Percentiles rank a stretch among this genome's conserved stretches.
Conservation (phyloP, 1,284 basidiomycete genomes). For the Exobasidium cylindrosporum region DNA sequence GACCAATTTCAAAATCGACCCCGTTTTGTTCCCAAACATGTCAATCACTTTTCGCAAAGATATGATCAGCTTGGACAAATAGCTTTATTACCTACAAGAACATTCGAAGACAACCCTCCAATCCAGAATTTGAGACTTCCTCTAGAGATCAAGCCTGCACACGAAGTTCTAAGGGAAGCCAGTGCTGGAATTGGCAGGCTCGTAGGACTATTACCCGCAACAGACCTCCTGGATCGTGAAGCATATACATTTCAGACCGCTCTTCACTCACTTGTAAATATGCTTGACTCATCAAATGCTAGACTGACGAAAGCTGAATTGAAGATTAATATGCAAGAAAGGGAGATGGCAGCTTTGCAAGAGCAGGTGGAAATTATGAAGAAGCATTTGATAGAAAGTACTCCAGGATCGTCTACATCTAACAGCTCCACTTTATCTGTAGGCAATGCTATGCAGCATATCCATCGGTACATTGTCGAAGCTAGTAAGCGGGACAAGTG, state of each 20-base stretch:
- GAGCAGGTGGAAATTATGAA: neutral
- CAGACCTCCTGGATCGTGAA: neutral
- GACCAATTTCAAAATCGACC: neutral
- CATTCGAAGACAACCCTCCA: too few relatives aligned
- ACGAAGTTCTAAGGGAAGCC: neutral
- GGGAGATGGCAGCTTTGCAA: neutral
- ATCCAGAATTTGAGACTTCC: too few relatives aligned
- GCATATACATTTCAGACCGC: neutral
- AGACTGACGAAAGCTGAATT: neutral
- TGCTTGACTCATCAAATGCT: neutral
- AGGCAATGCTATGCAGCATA: neutral
- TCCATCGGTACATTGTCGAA: neutral
- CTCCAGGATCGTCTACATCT: neutral
- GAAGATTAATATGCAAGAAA: neutral
- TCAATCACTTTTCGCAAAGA: neutral
- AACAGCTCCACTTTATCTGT: neutral
- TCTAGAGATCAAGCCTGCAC: too few relatives aligned
- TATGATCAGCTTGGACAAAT: neutral
- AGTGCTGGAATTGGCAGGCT: conserved; percentile 8
- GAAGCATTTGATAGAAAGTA: neutral
- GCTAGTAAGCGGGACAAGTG: neutral
- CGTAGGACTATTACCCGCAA: conserved; percentile 6
- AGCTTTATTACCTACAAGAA: neutral
- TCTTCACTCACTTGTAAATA: neutral
- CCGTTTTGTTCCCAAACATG: neutral